phyloP scores from a whole-genome alignment of 2,329 filamentous ascomycete genomes.

The Thelonectria blattea region DNA sequence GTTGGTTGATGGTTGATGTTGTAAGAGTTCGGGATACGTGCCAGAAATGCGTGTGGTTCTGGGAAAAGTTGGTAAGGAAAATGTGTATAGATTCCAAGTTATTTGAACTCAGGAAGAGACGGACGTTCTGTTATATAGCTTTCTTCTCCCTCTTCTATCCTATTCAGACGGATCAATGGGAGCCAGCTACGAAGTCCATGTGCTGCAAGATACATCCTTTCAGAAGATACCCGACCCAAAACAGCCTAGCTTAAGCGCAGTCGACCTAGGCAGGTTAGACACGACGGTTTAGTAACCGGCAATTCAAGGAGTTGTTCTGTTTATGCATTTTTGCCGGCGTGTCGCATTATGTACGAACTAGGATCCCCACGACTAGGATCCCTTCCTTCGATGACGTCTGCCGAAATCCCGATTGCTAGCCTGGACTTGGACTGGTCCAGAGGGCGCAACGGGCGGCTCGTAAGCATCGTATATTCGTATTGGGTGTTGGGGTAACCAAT shows the following conservation, averaged over 20 bases:
- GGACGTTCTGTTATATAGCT: not conserved
- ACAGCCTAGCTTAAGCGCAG: slow-evolving; percentile 18
- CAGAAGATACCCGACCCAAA: not conserved
- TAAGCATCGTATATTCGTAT: not conserved
- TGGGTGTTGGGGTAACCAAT: not conserved
- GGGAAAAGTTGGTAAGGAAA: not conserved
- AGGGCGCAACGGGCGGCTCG: not conserved
- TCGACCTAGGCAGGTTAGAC: not conserved
- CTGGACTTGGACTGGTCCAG: not conserved
- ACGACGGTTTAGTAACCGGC: not conserved
- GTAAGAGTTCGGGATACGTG: not conserved
- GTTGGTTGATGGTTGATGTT: not conserved
- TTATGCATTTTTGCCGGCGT: not conserved
- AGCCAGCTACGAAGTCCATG: not conserved
- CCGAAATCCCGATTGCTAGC: not conserved
- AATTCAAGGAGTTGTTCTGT: not conserved
- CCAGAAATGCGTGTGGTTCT: not conserved
- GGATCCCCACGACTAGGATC: not conserved
- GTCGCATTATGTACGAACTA: not conserved
- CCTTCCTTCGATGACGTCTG: not conserved
- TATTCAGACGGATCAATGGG: not conserved
- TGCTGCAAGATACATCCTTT: not conserved
- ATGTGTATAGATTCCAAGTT: not conserved
- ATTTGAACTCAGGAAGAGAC: not conserved
- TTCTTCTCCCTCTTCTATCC: not conserved